Percentiles rank a stretch among this genome's conserved stretches.
These are phyloP conservation scores for Neocallimastix lanati DNA, from an alignment of 192 early-diverging fungal species.

Conservation along the genomic window DNA sequence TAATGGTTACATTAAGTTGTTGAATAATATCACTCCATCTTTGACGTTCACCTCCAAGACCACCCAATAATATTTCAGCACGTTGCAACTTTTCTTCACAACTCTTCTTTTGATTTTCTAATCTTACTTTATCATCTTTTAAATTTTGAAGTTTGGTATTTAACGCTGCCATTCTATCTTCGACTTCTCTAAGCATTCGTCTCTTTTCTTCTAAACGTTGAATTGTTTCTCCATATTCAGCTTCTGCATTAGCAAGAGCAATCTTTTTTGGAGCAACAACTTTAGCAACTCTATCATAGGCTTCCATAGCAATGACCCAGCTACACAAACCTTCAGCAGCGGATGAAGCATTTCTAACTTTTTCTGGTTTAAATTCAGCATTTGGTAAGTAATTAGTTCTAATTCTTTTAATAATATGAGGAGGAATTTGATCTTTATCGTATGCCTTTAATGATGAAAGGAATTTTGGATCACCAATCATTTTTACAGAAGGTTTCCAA, in stretches of 20 bases:
- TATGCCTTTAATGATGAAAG: conserved; percentile 26
- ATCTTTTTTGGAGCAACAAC: conserved; percentile 40
- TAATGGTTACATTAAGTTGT: conserved; percentile 21
- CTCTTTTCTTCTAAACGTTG: conserved; percentile 33
- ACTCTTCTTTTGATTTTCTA: conserved; percentile 35
- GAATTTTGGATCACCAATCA: conserved; percentile 34
- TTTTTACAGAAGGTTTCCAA: conserved; percentile 36
- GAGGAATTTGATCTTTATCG: conserved; percentile 40
- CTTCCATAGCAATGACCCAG: conserved; percentile 44
- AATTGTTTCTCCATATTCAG: conserved; percentile 33
- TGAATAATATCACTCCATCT: conserved; percentile 36
- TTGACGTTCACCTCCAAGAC: conserved; percentile 39
- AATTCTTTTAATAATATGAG: conserved; percentile 34
- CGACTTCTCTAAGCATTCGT: conserved; percentile 23
- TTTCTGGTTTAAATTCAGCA: conserved; percentile 43
- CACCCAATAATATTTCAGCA: conserved; percentile 33
- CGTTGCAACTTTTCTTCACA: conserved; percentile 38
- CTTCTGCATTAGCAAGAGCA: conserved; percentile 27
- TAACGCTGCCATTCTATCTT: conserved; percentile 27
- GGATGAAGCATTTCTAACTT: conserved; percentile 38
- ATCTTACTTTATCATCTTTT: conserved; percentile 27
- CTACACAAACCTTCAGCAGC: conserved; percentile 41
- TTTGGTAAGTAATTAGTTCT: conserved; percentile 31
- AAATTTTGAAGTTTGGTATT: conserved; percentile 30
- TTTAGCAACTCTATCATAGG: conserved; percentile 39